Conservation (phyloP, 2,329 filamentous ascomycete genomes). For the Truncatella angustata region DNA sequence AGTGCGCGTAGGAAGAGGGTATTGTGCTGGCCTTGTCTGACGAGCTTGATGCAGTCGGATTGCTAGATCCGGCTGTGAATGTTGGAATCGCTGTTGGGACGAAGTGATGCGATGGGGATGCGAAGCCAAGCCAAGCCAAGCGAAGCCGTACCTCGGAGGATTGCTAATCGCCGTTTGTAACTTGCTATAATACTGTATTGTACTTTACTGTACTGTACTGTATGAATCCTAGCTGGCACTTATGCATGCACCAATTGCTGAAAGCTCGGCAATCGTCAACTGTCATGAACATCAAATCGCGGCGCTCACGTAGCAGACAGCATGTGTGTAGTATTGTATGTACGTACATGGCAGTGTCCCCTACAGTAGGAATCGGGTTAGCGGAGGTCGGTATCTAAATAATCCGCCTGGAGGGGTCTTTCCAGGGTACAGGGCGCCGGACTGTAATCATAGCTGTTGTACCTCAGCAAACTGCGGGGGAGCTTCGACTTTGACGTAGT, state of each 20-base stretch:
- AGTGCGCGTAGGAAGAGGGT: neutral
- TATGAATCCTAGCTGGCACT: too few relatives aligned
- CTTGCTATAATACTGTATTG: too few relatives aligned
- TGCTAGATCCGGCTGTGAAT: neutral
- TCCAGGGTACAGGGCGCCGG: neutral
- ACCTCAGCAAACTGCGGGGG: constrained; percentile 5
- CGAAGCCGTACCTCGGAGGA: neutral
- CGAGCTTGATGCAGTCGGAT: neutral
- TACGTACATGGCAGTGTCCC: too few relatives aligned
- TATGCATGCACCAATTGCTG: too few relatives aligned
- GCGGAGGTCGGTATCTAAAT: constrained; percentile 1
- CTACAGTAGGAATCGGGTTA: neutral
- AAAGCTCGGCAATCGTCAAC: too few relatives aligned
- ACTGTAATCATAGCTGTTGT: neutral
- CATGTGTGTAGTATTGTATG: too few relatives aligned
- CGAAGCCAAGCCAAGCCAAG: too few relatives aligned
- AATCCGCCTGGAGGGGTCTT: neutral
- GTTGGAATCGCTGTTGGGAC: neutral
- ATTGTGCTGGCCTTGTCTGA: neutral
- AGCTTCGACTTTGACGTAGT: constrained; percentile 17
- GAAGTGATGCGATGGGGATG: too few relatives aligned
- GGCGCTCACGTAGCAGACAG: too few relatives aligned
- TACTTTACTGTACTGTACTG: too few relatives aligned
- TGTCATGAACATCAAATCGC: too few relatives aligned
- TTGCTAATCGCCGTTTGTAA: too few relatives aligned